Conservation (phyloP, 805 yeast species). For the Ogataea paraovalis region DNA sequence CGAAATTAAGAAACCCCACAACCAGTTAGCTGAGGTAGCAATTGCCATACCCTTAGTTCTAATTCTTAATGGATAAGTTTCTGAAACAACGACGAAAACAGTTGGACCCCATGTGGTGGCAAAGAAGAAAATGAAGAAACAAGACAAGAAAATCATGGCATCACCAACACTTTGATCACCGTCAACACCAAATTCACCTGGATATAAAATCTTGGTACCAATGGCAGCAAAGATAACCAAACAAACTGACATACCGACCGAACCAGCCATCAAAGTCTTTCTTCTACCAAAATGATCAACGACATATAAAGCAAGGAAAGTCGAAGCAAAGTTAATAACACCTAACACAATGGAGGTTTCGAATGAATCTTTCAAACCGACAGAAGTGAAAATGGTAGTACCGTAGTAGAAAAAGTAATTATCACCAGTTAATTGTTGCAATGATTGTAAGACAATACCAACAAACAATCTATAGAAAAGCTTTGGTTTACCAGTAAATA, state of each 20-base stretch:
- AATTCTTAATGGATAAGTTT: slow-evolving; percentile 63
- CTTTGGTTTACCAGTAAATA: slow-evolving; percentile 61
- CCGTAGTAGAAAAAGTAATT: slow-evolving; percentile 67
- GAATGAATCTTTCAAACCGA: slow-evolving; percentile 54
- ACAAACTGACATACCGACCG: slow-evolving; percentile 50
- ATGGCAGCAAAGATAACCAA: slow-evolving; percentile 57
- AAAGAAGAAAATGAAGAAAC: slow-evolving; percentile 60
- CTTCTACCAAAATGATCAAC: slow-evolving; percentile 56
- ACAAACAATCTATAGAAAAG: slow-evolving; percentile 49
- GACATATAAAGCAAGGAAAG: slow-evolving; percentile 47
- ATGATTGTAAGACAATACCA: slow-evolving; percentile 56
- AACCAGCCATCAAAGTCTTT: slow-evolving; percentile 44
- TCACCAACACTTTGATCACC: slow-evolving; percentile 51
- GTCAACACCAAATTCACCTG: slow-evolving; percentile 36
- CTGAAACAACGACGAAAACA: slow-evolving; percentile 61
- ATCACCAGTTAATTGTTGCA: slow-evolving; percentile 61
- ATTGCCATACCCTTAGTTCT: slow-evolving; percentile 60
- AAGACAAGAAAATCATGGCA: slow-evolving; percentile 61
- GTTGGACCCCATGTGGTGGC: slow-evolving; percentile 78
- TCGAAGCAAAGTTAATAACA: slow-evolving; percentile 50
- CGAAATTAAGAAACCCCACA: slow-evolving; percentile 52
- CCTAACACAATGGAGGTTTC: slow-evolving; percentile 56
- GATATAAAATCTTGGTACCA: slow-evolving; percentile 47
- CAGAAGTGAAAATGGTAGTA: slow-evolving; percentile 53
- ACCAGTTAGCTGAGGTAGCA: slow-evolving; percentile 64